A percentile compares a stretch with the other conserved stretches of the same genome.
Evolutionary conservation across 106 monocot genomes (phyloP).

Genomic region (Ottelia alismoides): DNA sequence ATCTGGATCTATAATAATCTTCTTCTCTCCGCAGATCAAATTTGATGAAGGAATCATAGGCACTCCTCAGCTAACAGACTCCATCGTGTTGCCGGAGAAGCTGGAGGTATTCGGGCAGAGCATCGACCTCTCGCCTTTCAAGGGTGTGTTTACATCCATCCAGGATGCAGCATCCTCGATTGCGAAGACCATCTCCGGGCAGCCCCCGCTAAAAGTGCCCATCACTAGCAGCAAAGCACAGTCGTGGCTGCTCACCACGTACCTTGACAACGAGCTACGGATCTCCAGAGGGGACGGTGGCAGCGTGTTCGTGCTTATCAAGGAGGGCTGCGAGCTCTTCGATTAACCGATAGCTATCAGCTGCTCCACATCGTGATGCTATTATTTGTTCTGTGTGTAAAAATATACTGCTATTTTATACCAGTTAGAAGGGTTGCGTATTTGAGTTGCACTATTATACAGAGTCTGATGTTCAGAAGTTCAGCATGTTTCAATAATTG

Average conservation of each 20-base stretch:
- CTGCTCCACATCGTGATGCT: too few relatives aligned
- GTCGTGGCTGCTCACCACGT: constrained; percentile 70
- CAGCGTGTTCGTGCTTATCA: constrained; percentile 74
- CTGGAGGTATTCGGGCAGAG: constrained; percentile 78
- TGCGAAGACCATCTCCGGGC: constrained; percentile 58
- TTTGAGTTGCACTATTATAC: too few relatives aligned
- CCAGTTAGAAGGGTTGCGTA: too few relatives aligned
- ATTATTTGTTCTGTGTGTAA: too few relatives aligned
- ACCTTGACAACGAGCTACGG: constrained; percentile 64
- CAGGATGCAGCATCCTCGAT: constrained; percentile 78
- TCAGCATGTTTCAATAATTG: too few relatives aligned
- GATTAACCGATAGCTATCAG: too few relatives aligned
- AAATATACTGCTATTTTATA: too few relatives aligned
- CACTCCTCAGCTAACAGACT: constrained; percentile 86
- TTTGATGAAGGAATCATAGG: constrained; percentile 89
- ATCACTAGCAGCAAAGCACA: constrained; percentile 40
- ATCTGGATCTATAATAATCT: too few relatives aligned
- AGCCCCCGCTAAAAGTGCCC: constrained; percentile 75
- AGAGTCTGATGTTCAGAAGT: too few relatives aligned
- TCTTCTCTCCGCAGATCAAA: too few relatives aligned
- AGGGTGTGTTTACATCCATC: constrained; percentile 54
- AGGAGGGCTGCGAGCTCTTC: constrained; percentile 71
- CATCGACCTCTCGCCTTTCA: constrained; percentile 80
- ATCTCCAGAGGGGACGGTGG: constrained; percentile 69
- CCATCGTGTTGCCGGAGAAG: constrained; percentile 70